Base-by-base conservation (phyloP, 176 grass and related monocot species). In the Puya raimondii region DNA sequence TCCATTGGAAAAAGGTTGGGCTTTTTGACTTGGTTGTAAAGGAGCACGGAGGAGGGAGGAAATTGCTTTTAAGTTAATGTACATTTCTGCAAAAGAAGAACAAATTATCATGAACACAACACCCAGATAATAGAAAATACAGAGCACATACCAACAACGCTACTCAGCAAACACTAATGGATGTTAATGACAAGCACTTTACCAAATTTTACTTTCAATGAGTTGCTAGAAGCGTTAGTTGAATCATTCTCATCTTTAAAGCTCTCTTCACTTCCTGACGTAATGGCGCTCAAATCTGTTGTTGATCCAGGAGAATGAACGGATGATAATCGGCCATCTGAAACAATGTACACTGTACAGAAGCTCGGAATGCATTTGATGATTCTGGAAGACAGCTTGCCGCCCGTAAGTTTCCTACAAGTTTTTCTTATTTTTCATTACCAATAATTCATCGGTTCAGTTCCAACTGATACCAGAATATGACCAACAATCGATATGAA, bases 301-400 rank as follows among this genome's bases (percentile, higher is more conserved):
- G 63, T 69, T 2, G 76, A 80, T 69, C 15, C 64, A 48, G 80
- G 65, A 84, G 69, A 69, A 78, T 72, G 72, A 74, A 88, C 81
- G 53, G 26, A 66, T 64, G 26, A 84, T 17, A 88, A 70, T 18
- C 23, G 63, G 8, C 74, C 81, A 64, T 84, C 81, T 85, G 78
- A 75, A 64, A 84, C 23, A 80, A 67, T 74, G 75, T 79, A 88
- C 26, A 81, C 78, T 50, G 51, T 78, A 78, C 81, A 88, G 65
- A 88, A 81, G 53, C 53, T 78, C 59, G 78, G 82, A 68, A 67
- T 72, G 50, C 78, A 56, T 68, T 64, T 63, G 53, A 74, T 77
- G 59, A 88, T 88, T 76, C 27, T 73, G 59, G 74, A 64, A 12
- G 71, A 81, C 1, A 33, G 68, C 53, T 72, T 88, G 51, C 48